These are phyloP conservation scores for Nematodospora anomalae DNA, from an alignment of 1,139 yeast genomes.

Conservation along the genomic window DNA sequence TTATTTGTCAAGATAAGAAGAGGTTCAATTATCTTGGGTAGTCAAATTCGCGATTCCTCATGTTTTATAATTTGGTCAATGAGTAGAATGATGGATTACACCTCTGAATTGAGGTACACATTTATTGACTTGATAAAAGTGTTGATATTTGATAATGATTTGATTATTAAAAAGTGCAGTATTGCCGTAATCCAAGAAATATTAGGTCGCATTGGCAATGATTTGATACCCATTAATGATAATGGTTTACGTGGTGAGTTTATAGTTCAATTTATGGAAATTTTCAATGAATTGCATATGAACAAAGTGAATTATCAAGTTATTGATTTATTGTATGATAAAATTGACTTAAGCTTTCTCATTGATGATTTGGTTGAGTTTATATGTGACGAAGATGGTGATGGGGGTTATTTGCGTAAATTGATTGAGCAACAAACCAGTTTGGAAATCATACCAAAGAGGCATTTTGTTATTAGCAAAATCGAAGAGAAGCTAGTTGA, in stretches of 20 bases:
- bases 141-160: conserved; percentile 69
- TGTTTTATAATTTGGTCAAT: conserved; percentile 63
- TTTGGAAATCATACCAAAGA: conserved; percentile 35
- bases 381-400: conserved; percentile 9
- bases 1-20: conserved; percentile 54
- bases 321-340: conserved; percentile 12
- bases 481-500: conserved; percentile 17
- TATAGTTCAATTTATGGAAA: conserved; percentile 56
- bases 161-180: conserved; percentile 76
- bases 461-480: conserved; percentile 84
- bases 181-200: conserved; percentile 87
- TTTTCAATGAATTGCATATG: conserved; percentile 27
- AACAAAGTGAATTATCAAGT: conserved; percentile 10
- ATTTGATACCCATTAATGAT: conserved; percentile 17
- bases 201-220: conserved; percentile 67
- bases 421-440: conserved; percentile 11
- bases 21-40: conserved; percentile 54
- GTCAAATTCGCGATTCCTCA: conserved; percentile 78
- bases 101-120: conserved; percentile 17
- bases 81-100: conserved; percentile 23
- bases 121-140: conserved; percentile 51
- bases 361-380: conserved; percentile 8
- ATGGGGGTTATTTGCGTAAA: conserved; percentile 12
- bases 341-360: conserved; percentile 13
- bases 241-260: conserved; percentile 28